These are phyloP conservation scores for Crithidia thermophila DNA, from an alignment of 208 protist species.

Conservation along the genomic window DNA sequence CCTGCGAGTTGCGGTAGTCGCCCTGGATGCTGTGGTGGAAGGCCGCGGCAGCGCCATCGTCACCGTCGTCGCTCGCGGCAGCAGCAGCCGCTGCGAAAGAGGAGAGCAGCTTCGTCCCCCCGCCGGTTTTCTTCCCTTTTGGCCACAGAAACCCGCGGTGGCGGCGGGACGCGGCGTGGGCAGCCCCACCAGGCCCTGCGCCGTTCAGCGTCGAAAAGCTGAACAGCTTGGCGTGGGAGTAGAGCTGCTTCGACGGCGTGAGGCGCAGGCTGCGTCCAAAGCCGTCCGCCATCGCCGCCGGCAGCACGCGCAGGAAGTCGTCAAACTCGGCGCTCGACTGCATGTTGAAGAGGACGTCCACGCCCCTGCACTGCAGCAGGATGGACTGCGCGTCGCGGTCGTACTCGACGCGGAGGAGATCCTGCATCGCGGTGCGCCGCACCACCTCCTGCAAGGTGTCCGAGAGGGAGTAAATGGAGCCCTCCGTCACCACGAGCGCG, in stretches of 20 bases:
- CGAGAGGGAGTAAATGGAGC: constrained; percentile 44
- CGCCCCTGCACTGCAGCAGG: constrained; percentile 47
- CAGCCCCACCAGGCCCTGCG: neutral
- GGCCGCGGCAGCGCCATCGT: neutral
- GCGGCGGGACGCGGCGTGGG: constrained; percentile 3
- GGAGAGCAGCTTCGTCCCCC: constrained; percentile 4
- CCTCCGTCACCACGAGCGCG: constrained; percentile 55
- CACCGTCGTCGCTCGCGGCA: constrained; percentile 7
- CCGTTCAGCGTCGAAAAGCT: constrained; percentile 16
- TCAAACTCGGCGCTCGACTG: constrained; percentile 54
- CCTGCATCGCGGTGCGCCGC: constrained; percentile 38
- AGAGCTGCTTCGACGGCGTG: constrained; percentile 52
- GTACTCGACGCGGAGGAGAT: constrained; percentile 46
- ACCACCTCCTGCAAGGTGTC: constrained; percentile 42
- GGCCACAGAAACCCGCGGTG: constrained; percentile 12
- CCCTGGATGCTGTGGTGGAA: constrained; percentile 10
- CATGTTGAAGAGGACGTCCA: constrained; percentile 56
- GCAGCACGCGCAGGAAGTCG: constrained; percentile 35
- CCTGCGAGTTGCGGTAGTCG: constrained; percentile 15
- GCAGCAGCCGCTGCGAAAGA: constrained; percentile 1
- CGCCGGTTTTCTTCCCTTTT: neutral
- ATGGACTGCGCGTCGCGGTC: constrained; percentile 53
- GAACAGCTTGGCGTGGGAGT: constrained; percentile 43
- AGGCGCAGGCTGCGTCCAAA: constrained; percentile 32
- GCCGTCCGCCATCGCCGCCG: constrained; percentile 12